Evolutionary conservation across 306 rosid species (phyloP).

Genomic region (Corylus heterophylla): DNA sequence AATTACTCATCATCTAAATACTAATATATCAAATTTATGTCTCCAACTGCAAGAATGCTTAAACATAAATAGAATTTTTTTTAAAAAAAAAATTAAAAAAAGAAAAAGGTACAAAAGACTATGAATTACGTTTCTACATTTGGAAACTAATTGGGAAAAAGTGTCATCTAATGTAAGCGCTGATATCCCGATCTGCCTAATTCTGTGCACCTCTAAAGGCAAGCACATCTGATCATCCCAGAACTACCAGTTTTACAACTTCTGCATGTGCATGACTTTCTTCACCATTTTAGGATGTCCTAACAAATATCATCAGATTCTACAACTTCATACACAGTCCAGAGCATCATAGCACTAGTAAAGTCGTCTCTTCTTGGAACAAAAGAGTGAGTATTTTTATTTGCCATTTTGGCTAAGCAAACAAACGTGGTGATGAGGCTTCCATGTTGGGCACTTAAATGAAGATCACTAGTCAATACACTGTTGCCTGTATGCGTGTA

Average conservation of each 20-base stretch:
- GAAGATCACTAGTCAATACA: background rate
- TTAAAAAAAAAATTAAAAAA: too few relatives aligned
- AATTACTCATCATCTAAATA: slow-evolving; percentile 5
- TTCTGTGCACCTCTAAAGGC: background rate
- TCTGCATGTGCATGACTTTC: background rate
- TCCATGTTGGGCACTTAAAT: background rate
- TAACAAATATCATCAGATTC: background rate
- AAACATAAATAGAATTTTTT: background rate
- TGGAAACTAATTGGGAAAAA: background rate
- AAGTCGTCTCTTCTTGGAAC: background rate
- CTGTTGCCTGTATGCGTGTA: background rate
- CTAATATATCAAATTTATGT: slow-evolving; percentile 9
- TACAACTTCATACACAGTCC: background rate
- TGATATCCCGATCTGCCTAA: too few relatives aligned
- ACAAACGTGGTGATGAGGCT: background rate
- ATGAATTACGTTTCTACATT: background rate
- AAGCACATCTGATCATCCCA: background rate
- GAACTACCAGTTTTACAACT: background rate
- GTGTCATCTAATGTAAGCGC: background rate
- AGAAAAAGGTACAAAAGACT: background rate
- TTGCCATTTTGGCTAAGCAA: background rate
- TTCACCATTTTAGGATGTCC: background rate
- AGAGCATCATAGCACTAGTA: background rate
- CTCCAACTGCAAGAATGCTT: slow-evolving; percentile 3
- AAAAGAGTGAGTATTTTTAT: background rate